Conservation (phyloP, 768 basidiomycete species). For the Suillus clintonianus region DNA sequence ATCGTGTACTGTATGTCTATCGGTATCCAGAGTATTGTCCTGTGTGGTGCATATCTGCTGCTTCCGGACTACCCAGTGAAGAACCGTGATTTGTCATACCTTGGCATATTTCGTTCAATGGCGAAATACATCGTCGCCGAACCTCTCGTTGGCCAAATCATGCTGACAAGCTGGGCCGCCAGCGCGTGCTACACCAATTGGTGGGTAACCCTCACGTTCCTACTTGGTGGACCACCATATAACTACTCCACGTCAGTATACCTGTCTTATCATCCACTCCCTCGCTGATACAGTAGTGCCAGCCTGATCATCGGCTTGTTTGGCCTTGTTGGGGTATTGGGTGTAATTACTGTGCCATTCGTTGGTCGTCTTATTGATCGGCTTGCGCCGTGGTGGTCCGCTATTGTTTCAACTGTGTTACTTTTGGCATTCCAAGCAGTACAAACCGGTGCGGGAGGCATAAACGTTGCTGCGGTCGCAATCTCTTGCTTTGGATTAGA, state of each 20-base stretch:
- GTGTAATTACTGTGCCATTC: constrained; percentile 31
- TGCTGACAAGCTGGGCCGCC: constrained; percentile 26
- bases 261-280: neutral
- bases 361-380: constrained; percentile 29
- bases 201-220: constrained; percentile 47
- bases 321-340: constrained; percentile 47
- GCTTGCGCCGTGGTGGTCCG: constrained; percentile 44
- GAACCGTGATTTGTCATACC: constrained; percentile 38
- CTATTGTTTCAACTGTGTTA: constrained; percentile 35
- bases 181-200: constrained; percentile 35
- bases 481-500: constrained; percentile 45
- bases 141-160: constrained; percentile 42
- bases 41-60: constrained; percentile 31
- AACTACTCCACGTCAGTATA: constrained; percentile 34
- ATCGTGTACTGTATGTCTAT: constrained; percentile 45
- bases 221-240: constrained; percentile 45
- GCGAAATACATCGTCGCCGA: constrained; percentile 39
- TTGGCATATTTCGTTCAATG: constrained; percentile 39
- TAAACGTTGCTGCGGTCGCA: constrained; percentile 39
- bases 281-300: constrained; percentile 11
- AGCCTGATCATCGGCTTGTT: constrained; percentile 47
- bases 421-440: constrained; percentile 32
- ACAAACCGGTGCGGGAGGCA: constrained; percentile 38
- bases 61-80: constrained; percentile 47
- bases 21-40: constrained; percentile 30